Evolutionary conservation across 2,329 filamentous ascomycete genomes (phyloP).

Genomic region (Neonectria coccinea): DNA sequence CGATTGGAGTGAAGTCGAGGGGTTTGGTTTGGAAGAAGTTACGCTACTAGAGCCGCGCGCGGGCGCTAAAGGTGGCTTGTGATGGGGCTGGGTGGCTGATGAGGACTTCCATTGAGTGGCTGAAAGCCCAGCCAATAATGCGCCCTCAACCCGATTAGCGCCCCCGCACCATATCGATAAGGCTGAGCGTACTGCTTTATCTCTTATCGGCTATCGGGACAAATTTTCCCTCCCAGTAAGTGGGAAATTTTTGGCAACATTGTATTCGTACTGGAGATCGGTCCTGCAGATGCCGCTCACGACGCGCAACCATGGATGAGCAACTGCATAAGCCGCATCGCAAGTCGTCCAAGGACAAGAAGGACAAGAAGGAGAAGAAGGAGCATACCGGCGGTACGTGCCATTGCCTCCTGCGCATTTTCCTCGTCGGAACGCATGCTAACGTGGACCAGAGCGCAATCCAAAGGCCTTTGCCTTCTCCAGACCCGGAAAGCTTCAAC

Average conservation of each 20-base stretch:
- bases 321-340: slow-evolving; percentile 89
- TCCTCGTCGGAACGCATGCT: slow-evolving; percentile 35
- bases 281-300: slow-evolving; percentile 39
- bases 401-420: neutral
- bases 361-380: slow-evolving; percentile 83
- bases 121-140: slow-evolving; percentile 15
- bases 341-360: slow-evolving; percentile 65
- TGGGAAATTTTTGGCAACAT: slow-evolving; percentile 43
- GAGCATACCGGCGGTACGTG: slow-evolving; percentile 66
- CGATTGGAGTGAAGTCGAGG: slow-evolving; percentile 1
- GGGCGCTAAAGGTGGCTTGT: slow-evolving; percentile 25
- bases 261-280: slow-evolving; percentile 34
- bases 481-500: slow-evolving; percentile 82
- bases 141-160: neutral
- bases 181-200: slow-evolving; percentile 5
- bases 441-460: slow-evolving; percentile 70
- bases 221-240: slow-evolving; percentile 38
- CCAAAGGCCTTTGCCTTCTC: slow-evolving; percentile 91
- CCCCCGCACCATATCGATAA: slow-evolving; percentile 40
- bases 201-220: slow-evolving; percentile 35
- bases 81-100: neutral
- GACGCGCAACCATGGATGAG: slow-evolving; percentile 74
- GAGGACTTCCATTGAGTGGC: slow-evolving; percentile 4
- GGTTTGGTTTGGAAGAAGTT: neutral
- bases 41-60: neutral